Conservation (phyloP, 2,329 filamentous ascomycete genomes). For the Lecanosticta acicola region DNA sequence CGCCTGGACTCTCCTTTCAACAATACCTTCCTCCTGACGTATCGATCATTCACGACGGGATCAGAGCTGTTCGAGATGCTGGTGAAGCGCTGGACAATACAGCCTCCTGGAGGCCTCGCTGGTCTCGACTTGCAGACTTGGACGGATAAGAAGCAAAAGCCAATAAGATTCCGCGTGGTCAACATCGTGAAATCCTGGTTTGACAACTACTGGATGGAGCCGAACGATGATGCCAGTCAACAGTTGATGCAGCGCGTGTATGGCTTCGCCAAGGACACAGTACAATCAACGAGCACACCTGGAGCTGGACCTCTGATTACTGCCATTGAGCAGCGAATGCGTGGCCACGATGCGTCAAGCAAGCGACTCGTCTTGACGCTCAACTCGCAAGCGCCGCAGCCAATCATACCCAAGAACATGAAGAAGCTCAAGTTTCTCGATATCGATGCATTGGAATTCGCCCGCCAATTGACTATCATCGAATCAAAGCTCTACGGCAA, state of each 20-base stretch:
- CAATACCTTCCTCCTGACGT: conserved; percentile 94
- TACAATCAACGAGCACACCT: conserved; percentile 88
- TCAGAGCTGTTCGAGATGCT: conserved; percentile 87
- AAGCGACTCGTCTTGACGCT: conserved; percentile 84
- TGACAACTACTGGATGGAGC: conserved; percentile 98
- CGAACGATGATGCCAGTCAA: conserved; percentile 74
- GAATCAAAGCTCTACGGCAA: conserved; percentile 92
- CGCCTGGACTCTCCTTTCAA: conserved; percentile 94
- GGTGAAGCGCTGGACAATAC: conserved; percentile 84
- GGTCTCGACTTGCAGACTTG: conserved; percentile 75
- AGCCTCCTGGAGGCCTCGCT: conserved; percentile 76
- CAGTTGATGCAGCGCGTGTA: conserved; percentile 83
- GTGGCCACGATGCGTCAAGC: conserved; percentile 78
- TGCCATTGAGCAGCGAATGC: conserved; percentile 80
- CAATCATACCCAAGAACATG: conserved; percentile 98
- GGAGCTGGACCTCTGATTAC: conserved; percentile 79
- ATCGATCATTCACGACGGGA: conserved; percentile 88
- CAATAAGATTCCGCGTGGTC: conserved; percentile 90
- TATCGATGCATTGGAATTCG: conserved; percentile 92
- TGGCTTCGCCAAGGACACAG: conserved; percentile 82
- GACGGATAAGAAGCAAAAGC: conserved; percentile 92
- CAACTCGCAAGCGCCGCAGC: conserved; percentile 69
- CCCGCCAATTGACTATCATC: conserved; percentile 94
- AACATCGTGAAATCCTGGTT: conserved; percentile 99
- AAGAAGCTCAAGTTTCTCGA: conserved; percentile 98